These are phyloP conservation scores for Prillingera fragicola DNA, from an alignment of 1,284 basidiomycete species.

Conservation along the genomic window DNA sequence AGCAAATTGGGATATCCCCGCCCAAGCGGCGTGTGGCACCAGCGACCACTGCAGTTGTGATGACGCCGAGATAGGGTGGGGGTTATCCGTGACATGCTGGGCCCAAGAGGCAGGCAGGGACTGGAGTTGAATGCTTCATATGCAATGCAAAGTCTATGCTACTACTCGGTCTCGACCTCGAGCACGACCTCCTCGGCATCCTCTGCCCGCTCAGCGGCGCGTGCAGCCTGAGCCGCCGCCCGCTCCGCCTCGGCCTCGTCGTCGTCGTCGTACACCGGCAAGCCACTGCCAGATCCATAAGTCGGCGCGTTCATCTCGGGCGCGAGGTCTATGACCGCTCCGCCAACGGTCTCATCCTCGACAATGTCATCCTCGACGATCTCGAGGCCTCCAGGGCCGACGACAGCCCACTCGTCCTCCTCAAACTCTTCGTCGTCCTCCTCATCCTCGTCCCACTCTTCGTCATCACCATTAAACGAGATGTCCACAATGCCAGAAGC, in stretches of 20 bases:
- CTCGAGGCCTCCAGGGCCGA: too few relatives aligned
- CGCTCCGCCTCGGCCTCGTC: not conserved
- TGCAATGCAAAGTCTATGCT: not conserved
- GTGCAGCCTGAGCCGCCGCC: too few relatives aligned
- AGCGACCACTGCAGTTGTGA: not conserved
- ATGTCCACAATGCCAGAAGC: slow-evolving; percentile 33
- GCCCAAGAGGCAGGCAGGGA: not conserved
- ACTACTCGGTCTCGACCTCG: not conserved
- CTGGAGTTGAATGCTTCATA: not conserved
- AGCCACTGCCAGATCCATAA: not conserved
- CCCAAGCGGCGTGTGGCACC: not conserved
- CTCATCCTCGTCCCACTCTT: slow-evolving; percentile 21
- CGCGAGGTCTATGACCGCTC: too few relatives aligned
- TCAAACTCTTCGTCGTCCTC: slow-evolving; percentile 16
- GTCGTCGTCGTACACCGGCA: slow-evolving; percentile 8
- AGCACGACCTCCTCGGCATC: not conserved
- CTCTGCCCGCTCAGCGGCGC: not conserved
- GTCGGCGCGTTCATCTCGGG: not conserved
- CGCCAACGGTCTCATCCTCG: not conserved
- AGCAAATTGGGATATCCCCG: not conserved
- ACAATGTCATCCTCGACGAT: not conserved
- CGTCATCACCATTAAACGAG: slow-evolving; percentile 24
- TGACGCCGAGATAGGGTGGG: too few relatives aligned
- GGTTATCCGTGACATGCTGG: too few relatives aligned
- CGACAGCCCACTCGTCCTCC: slow-evolving; percentile 9